A percentile compares a stretch with the other conserved stretches of the same genome.
Evolutionary conservation across 2,329 filamentous ascomycete species (phyloP).

Genomic region (Ascochyta pisi): DNA sequence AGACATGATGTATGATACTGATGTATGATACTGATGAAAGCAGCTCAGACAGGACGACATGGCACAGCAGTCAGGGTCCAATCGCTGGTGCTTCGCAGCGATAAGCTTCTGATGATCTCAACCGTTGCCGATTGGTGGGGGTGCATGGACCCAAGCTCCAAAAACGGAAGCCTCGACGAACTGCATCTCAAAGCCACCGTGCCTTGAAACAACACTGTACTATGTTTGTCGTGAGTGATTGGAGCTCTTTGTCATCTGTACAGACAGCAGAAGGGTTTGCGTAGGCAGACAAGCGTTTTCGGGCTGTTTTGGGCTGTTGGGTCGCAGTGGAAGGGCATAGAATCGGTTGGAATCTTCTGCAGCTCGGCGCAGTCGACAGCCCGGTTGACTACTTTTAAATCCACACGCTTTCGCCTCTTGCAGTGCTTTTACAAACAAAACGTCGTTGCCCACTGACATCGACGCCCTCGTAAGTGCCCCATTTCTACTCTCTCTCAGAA

Average conservation of each 20-base stretch:
- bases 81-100: slow-evolving; percentile 18
- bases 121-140: slow-evolving; percentile 21
- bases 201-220: neutral
- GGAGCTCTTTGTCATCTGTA: neutral
- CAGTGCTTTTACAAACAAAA: slow-evolving; percentile 19
- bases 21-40: neutral
- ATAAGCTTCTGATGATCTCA: slow-evolving; percentile 24
- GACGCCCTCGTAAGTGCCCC: slow-evolving; percentile 15
- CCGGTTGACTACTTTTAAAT: slow-evolving; percentile 45
- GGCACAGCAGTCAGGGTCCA: slow-evolving; percentile 18
- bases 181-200: neutral
- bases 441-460: slow-evolving; percentile 4
- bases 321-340: slow-evolving; percentile 42
- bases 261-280: slow-evolving; percentile 16
- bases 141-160: slow-evolving; percentile 3
- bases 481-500: neutral
- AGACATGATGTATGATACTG: slow-evolving; percentile 29
- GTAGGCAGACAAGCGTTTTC: slow-evolving; percentile 17
- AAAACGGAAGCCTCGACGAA: slow-evolving; percentile 6
- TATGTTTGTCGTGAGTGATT: neutral
- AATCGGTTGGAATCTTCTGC: slow-evolving; percentile 46
- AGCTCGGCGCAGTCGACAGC: slow-evolving; percentile 45
- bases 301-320: slow-evolving; percentile 35
- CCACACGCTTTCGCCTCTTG: slow-evolving; percentile 28
- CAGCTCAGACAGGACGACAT: neutral